Conservation (phyloP, 169 alveolate genomes). For the Eimeria zaria region DNA sequence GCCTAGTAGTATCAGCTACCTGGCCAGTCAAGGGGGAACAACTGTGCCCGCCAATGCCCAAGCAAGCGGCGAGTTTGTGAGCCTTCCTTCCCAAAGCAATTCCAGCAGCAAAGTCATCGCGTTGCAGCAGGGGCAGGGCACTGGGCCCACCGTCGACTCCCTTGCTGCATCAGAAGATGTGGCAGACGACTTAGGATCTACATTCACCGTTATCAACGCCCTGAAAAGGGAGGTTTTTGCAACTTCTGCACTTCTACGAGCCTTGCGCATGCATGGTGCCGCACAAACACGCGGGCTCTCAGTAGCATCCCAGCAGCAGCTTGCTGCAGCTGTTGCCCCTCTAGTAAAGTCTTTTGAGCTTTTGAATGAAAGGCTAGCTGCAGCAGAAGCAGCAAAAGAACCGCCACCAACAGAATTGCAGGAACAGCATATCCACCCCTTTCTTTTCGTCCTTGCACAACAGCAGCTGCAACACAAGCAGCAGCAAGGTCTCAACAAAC, state of each 20-base stretch:
- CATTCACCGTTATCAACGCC: conserved; percentile 16
- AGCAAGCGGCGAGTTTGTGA: conserved; percentile 56
- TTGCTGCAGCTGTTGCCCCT: conserved; percentile 77
- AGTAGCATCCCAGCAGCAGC: conserved; percentile 61
- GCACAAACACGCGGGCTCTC: conserved; percentile 64
- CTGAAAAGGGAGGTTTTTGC: conserved; percentile 74
- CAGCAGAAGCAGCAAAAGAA: conserved; percentile 70
- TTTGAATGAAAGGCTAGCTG: conserved; percentile 53
- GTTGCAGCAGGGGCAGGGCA: conserved; percentile 46
- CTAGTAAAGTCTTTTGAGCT: conserved; percentile 54
- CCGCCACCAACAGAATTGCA: conserved; percentile 64
- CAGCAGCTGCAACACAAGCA: conserved; percentile 77
- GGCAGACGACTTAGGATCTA: neutral
- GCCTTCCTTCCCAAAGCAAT: conserved; percentile 62
- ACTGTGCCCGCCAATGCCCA: neutral
- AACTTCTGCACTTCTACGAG: conserved; percentile 50
- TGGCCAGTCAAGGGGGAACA: neutral
- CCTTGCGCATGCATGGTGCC: conserved; percentile 35
- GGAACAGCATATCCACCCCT: conserved; percentile 80
- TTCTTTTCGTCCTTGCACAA: conserved; percentile 73
- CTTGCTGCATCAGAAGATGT: neutral
- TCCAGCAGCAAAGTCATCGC: conserved; percentile 58
- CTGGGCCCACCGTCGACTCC: neutral
- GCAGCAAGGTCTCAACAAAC: conserved; percentile 67
- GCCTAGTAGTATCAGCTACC: conserved; percentile 52